Conservation (phyloP, 768 basidiomycete species). For the Mycena crocata region DNA sequence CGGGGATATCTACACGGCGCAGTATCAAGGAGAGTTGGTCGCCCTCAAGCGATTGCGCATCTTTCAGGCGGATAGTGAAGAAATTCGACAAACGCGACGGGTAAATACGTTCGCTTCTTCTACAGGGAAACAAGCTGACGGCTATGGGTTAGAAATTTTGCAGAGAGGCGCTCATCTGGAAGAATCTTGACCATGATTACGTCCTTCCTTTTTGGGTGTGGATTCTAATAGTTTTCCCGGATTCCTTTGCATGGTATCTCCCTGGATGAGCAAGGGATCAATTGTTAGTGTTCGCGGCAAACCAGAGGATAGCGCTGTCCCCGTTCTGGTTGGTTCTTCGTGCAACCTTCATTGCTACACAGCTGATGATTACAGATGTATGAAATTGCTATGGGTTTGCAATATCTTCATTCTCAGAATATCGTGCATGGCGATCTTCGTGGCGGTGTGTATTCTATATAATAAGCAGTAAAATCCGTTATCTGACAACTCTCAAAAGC, state of each 20-base stretch:
- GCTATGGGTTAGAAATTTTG: constrained; percentile 28
- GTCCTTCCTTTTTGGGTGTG: constrained; percentile 37
- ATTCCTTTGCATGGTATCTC: constrained; percentile 36
- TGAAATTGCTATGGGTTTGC: constrained; percentile 47
- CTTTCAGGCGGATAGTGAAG: background rate
- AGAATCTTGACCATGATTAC: constrained; percentile 33
- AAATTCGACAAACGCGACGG: background rate
- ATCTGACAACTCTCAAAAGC: constrained; percentile 15
- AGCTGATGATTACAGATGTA: no score
- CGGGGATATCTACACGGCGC: constrained; percentile 5
- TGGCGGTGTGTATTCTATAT: constrained; percentile 29
- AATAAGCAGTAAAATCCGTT: background rate
- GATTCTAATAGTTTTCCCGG: constrained; percentile 28
- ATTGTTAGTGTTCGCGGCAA: constrained; percentile 14
- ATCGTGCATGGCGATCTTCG: constrained; percentile 40
- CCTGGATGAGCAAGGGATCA: constrained; percentile 37
- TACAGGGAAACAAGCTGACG: background rate
- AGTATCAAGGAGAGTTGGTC: background rate
- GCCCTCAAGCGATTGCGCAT: constrained; percentile 24
- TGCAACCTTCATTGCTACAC: no score
- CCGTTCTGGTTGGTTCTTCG: no score
- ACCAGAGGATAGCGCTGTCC: background rate
- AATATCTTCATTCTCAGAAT: constrained; percentile 46
- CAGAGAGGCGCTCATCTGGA: constrained; percentile 38
- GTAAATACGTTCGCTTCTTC: background rate